phyloP scores from a whole-genome alignment of 805 yeast species.

The Saccharomyces kudriavzevii region DNA sequence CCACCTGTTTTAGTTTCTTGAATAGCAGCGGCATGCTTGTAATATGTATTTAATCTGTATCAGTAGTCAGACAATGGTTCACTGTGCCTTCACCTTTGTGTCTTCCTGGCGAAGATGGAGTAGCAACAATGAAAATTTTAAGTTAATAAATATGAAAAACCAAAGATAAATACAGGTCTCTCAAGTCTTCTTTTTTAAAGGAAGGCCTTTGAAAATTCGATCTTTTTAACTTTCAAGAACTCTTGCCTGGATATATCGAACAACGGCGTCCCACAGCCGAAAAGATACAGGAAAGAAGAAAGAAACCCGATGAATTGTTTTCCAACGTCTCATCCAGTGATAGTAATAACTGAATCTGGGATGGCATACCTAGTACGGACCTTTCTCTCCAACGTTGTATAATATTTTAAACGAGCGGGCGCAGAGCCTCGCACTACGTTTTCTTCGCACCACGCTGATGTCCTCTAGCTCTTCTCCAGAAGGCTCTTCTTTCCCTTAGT shows the following conservation, averaged over 20 bases:
- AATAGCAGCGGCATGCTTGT: slow-evolving; percentile 21
- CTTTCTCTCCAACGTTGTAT: background rate
- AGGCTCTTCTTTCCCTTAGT: background rate
- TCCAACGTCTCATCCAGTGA: background rate
- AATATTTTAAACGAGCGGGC: background rate
- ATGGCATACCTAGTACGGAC: background rate
- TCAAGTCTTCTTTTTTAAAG: background rate
- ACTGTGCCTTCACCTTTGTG: background rate
- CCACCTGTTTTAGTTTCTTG: slow-evolving; percentile 26
- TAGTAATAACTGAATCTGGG: background rate
- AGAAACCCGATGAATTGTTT: background rate
- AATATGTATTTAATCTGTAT: background rate
- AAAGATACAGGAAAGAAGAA: background rate
- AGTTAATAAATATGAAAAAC: background rate
- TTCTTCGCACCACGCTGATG: background rate
- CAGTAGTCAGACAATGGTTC: background rate
- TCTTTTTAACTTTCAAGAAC: background rate
- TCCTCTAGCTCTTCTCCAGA: background rate
- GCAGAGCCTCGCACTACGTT: background rate
- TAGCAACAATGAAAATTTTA: background rate
- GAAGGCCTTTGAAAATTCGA: background rate
- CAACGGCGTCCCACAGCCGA: background rate
- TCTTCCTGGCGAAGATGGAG: slow-evolving; percentile 1
- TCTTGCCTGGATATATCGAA: background rate
- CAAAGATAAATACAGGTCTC: background rate